These are phyloP conservation scores for Albizia julibrissin DNA, from an alignment of 306 rosid species.

Conservation along the genomic window DNA sequence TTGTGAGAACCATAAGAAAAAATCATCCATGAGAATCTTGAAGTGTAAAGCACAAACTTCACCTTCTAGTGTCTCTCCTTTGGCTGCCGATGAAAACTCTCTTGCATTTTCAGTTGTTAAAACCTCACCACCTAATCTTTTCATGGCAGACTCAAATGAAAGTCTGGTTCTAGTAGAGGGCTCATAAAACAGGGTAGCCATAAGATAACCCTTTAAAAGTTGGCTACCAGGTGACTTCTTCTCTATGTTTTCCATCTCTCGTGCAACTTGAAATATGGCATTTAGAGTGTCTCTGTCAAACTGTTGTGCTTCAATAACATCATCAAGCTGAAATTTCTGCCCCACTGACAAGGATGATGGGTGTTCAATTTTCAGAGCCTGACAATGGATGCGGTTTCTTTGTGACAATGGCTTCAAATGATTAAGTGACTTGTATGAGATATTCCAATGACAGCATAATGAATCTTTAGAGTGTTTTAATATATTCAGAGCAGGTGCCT, in stretches of 20 bases:
- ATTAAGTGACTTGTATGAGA: constrained; percentile 31
- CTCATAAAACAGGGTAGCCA: constrained; percentile 94
- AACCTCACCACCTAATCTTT: constrained; percentile 87
- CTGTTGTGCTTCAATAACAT: constrained; percentile 86
- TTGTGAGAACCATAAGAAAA: constrained; percentile 8
- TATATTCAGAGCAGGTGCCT: constrained; percentile 34
- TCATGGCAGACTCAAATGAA: constrained; percentile 97
- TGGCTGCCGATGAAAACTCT: constrained; percentile 92
- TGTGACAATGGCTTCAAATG: constrained; percentile 29
- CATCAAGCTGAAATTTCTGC: constrained; percentile 75
- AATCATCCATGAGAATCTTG: constrained; percentile 6
- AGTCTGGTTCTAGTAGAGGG: constrained; percentile 94
- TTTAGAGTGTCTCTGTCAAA: constrained; percentile 72
- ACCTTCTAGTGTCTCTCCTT: constrained; percentile 98
- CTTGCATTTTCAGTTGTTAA: constrained; percentile 91
- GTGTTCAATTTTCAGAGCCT: constrained; percentile 37
- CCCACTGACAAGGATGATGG: constrained; percentile 48
- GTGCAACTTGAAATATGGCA: constrained; percentile 74
- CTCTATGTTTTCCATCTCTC: constrained; percentile 77
- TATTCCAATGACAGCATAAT: constrained; percentile 29
- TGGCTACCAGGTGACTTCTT: constrained; percentile 74
- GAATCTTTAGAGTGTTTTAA: constrained; percentile 33
- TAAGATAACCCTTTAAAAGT: constrained; percentile 80
- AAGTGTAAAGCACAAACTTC: constrained; percentile 13
- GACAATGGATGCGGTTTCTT: constrained; percentile 43